Base-by-base conservation (phyloP, 73 alveolate genomes). In the Stentor coeruleus region DNA sequence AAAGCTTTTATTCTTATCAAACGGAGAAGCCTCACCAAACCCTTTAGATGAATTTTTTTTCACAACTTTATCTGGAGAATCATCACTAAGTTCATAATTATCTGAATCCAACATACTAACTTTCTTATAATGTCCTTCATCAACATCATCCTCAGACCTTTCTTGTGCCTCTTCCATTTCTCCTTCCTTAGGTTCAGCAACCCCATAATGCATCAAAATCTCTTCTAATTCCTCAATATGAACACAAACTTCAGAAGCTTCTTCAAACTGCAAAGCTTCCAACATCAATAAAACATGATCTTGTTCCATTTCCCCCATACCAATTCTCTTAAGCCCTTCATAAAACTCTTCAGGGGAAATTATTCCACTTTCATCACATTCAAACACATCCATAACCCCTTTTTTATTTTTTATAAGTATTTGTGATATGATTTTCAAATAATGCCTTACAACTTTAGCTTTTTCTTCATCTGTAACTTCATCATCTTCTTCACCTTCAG, bases 81-180 rank as follows among this genome's bases (percentile, higher is more conserved):
- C 60, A 35, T 38, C 60, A n/a, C 77, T 40, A 15, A 35, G 84
- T 83, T 49, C 87, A 83, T 33, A 83, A 74, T 59, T 85, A 83
- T 59, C 81, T 83, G 79, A 66, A 1, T 66, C 79, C n/a, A 66
- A 40, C 79, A 66, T 66, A 0, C 49, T 28, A 2, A 66, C 37
- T 66, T 66, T 66, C 33, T 66, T 66, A 40, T 28, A 20, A 66
- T 66, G 79, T 66, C 33, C 39, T 66, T 0, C 79, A 66, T 20
- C 11, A 26, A 28, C 33, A 14, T 20, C n/a, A 2, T 31, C 37
- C n/a, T 66, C 33, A 20, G 39, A 40, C 0, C 40, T 11, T 66
- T 20, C 39, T 66, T 31, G 36, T 1, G 42, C n/a, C 20, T 66
- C 79, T 81, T 82, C 84, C 55, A 26, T 38, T 83, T 82, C 49